These are phyloP conservation scores for Globisporangium paddicum DNA, from an alignment of 352 stramenopile genomes.

Conservation along the genomic window DNA sequence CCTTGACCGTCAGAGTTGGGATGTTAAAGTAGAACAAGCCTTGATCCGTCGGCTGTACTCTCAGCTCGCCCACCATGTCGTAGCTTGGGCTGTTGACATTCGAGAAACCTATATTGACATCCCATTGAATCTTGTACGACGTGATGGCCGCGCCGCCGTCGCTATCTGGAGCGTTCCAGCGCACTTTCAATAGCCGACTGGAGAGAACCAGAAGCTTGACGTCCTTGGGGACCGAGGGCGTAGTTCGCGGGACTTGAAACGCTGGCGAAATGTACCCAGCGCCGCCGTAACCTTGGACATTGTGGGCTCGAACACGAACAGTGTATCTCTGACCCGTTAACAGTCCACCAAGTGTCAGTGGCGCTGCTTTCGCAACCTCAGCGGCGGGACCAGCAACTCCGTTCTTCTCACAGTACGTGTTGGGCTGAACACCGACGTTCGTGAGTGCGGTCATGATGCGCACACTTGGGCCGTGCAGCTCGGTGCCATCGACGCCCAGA, in stretches of 20 bases:
- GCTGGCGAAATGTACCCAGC: slow-evolving; percentile 37
- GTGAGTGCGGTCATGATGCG: slow-evolving; percentile 72
- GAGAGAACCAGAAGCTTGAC: slow-evolving; percentile 59
- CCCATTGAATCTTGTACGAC: slow-evolving; percentile 93
- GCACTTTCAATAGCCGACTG: slow-evolving; percentile 68
- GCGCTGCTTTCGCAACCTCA: slow-evolving; percentile 26
- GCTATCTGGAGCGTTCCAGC: slow-evolving; percentile 54
- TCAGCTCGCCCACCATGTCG: slow-evolving; percentile 42
- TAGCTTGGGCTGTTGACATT: slow-evolving; percentile 76
- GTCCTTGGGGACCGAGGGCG: slow-evolving; percentile 24
- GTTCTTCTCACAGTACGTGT: slow-evolving; percentile 70
- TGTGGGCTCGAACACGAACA: slow-evolving; percentile 61
- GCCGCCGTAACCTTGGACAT: slow-evolving; percentile 52
- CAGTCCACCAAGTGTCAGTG: slow-evolving; percentile 36
- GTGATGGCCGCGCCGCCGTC: slow-evolving; percentile 73
- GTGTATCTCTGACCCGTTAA: slow-evolving; percentile 56
- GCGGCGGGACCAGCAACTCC: slow-evolving; percentile 22
- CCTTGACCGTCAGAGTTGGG: slow-evolving; percentile 39
- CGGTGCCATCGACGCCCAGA: slow-evolving; percentile 87
- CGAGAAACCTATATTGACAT: slow-evolving; percentile 59
- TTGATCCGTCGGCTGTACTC: slow-evolving; percentile 25
- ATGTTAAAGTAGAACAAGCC: slow-evolving; percentile 92
- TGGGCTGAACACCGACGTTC: slow-evolving; percentile 59
- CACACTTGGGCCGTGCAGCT: slow-evolving; percentile 89
- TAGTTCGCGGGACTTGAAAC: slow-evolving; percentile 54